phyloP scores from a whole-genome alignment of 23 red algal species.

The Agarophyton chilense region DNA sequence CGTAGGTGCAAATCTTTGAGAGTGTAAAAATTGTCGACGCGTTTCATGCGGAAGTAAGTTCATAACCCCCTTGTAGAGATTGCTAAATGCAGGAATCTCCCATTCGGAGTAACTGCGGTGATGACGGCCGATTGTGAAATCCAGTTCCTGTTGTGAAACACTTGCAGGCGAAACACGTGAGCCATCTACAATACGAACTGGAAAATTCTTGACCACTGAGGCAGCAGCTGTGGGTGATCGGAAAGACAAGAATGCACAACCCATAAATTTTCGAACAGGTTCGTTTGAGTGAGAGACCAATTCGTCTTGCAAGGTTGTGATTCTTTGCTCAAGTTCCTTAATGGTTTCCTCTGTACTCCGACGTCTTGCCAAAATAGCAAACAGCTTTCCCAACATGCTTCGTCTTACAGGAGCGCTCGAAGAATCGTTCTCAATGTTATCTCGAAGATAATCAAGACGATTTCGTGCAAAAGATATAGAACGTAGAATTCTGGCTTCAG shows the following conservation, averaged over 20 bases:
- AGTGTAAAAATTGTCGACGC: slow-evolving; percentile 13
- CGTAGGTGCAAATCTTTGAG: slow-evolving; percentile 18
- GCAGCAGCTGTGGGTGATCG: slow-evolving; percentile 62
- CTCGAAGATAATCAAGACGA: slow-evolving; percentile 65
- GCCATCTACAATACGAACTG: slow-evolving; percentile 33
- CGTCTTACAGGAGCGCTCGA: neutral
- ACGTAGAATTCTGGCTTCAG: slow-evolving; percentile 67
- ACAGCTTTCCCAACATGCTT: slow-evolving; percentile 12
- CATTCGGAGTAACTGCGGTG: slow-evolving; percentile 20
- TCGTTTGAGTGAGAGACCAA: slow-evolving; percentile 28
- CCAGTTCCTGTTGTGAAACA: neutral
- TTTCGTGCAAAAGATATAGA: slow-evolving; percentile 41
- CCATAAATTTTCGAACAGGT: slow-evolving; percentile 70
- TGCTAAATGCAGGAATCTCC: slow-evolving; percentile 35
- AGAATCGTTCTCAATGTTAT: slow-evolving; percentile 2
- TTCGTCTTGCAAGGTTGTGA: slow-evolving; percentile 36
- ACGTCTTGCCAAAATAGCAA: slow-evolving; percentile 19
- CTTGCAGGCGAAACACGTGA: neutral
- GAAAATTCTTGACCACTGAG: slow-evolving; percentile 72
- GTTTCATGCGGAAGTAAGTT: slow-evolving; percentile 42
- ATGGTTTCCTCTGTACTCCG: slow-evolving; percentile 45
- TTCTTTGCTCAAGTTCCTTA: slow-evolving; percentile 31
- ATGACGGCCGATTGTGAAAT: slow-evolving; percentile 53
- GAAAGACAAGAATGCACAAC: slow-evolving; percentile 79
- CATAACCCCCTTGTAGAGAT: slow-evolving; percentile 48